phyloP scores from a whole-genome alignment of 805 yeast species.

The Metschnikowia lachancei region DNA sequence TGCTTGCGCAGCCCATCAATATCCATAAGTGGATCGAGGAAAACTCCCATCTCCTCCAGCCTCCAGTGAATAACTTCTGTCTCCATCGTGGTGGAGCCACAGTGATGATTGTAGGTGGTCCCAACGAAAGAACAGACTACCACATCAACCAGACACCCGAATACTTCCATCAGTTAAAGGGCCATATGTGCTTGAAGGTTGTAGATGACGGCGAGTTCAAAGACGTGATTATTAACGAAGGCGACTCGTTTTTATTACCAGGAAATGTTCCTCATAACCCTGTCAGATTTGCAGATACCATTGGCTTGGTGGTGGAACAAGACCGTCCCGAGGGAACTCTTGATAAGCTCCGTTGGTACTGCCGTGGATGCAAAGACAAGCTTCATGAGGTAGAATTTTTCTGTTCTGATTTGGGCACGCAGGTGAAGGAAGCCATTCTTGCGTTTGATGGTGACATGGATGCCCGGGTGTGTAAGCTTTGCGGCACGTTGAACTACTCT shows the following conservation, averaged over 20 bases:
- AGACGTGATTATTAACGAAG: slow-evolving; percentile 75
- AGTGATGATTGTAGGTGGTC: slow-evolving; percentile 95
- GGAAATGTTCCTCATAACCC: slow-evolving; percentile 88
- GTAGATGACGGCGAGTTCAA: slow-evolving; percentile 69
- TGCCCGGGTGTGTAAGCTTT: slow-evolving; percentile 67
- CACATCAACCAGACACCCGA: slow-evolving; percentile 94
- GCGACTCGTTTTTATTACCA: slow-evolving; percentile 85
- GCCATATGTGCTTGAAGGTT: slow-evolving; percentile 78
- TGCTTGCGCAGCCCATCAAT: slow-evolving; percentile 70
- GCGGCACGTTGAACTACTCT: slow-evolving; percentile 74
- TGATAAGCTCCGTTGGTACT: slow-evolving; percentile 87
- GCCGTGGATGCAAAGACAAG: slow-evolving; percentile 61
- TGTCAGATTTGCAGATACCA: slow-evolving; percentile 77
- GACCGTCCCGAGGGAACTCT: slow-evolving; percentile 71
- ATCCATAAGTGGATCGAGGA: slow-evolving; percentile 78
- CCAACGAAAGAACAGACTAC: slow-evolving; percentile 89
- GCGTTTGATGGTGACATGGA: slow-evolving; percentile 61
- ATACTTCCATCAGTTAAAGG: slow-evolving; percentile 86
- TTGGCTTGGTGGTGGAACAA: slow-evolving; percentile 90
- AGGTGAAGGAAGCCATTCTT: slow-evolving; percentile 78
- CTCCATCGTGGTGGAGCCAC: slow-evolving; percentile 90
- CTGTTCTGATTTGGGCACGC: slow-evolving; percentile 82
- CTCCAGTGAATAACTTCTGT: slow-evolving; percentile 91
- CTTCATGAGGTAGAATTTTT: slow-evolving; percentile 71
- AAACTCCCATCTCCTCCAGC: slow-evolving; percentile 71